Evolutionary conservation across 331 rosid species (phyloP), one percentile per base, ranked within the genome.

Genomic region (Malus hybrid): DNA sequence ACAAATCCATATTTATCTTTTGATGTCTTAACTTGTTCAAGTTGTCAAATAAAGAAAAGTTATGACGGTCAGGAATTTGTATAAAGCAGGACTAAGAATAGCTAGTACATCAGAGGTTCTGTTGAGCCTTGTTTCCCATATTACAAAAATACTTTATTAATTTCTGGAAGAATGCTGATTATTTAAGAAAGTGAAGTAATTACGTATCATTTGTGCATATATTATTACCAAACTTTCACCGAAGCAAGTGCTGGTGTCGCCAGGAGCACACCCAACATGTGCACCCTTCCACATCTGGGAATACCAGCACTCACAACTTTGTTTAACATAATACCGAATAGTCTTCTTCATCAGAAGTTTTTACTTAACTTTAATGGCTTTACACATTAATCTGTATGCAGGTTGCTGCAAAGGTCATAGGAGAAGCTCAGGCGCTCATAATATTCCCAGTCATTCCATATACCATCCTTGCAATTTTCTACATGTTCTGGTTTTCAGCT

Each of bases 401-500:
- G 99, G 99, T 94, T 67, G 96, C 99, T 67, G 99, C 99, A 20
- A 94, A 94, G 88, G 97, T 92, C 77, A 90, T 94, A 33, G 97
- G 99, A 83, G 99, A 94, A 86, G 97, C 91, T 79, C 93, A 89
- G 78, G 97, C 97, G 2, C 93, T 94, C 74, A 92, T 94, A 75
- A 84, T 92, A 70, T 94, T 90, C 65, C 99, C 99, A 16, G 74
- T 92, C 69, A 79, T 94, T 54, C 99, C 99, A 57, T 90, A 77
- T 76, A 76, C 81, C 16, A 84, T 90, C 85, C 96, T 94, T 77
- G 97, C 91, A 6, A 81, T 94, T 70, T 94, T 94, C 81, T 94
- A 92, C 86, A 94, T 92, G 97, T 85, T 92, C 78, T 94, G 99
- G 99, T 76, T 91, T 68, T 92, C 97, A 52, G 97, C 99, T 63